Percentiles rank a stretch among this genome's conserved stretches.
These are phyloP conservation scores for Pseudofabraea citricarpa DNA, from an alignment of 2,329 filamentous ascomycete genomes.

Conservation along the genomic window DNA sequence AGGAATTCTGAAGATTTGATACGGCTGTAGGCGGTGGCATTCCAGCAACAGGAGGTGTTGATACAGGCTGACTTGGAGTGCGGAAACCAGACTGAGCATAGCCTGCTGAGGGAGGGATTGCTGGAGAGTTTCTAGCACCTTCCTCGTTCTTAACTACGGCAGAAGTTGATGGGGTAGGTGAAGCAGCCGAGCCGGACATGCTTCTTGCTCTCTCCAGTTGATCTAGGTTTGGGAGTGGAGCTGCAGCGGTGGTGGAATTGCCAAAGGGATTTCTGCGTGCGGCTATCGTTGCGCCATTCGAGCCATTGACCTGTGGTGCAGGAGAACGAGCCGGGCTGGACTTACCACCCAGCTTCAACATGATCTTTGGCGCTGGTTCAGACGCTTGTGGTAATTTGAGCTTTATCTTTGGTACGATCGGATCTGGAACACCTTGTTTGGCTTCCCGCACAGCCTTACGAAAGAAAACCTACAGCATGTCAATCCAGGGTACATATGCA, in stretches of 20 bases:
- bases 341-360: slow-evolving; percentile 59
- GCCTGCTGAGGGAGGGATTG: slow-evolving; percentile 10
- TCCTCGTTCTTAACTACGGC: slow-evolving; percentile 34
- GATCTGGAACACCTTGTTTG: slow-evolving; percentile 67
- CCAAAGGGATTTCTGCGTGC: slow-evolving; percentile 25
- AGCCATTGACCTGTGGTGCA: slow-evolving; percentile 41
- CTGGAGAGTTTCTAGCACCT: slow-evolving; percentile 23
- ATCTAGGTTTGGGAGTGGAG: slow-evolving; percentile 20
- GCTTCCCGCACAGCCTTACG: slow-evolving; percentile 64
- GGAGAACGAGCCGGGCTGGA: slow-evolving; percentile 49
- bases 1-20: slow-evolving; percentile 15
- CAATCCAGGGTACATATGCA: slow-evolving; percentile 8
- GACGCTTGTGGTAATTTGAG: slow-evolving; percentile 57
- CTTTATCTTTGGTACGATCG: slow-evolving; percentile 72
- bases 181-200: slow-evolving; percentile 24
- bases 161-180: slow-evolving; percentile 24
- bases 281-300: slow-evolving; percentile 14
- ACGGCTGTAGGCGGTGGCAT: slow-evolving; percentile 25
- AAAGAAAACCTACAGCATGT: slow-evolving; percentile 56
- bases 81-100: slow-evolving; percentile 26
- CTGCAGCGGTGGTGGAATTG: slow-evolving; percentile 14
- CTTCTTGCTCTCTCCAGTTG: slow-evolving; percentile 26
- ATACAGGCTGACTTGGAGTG: slow-evolving; percentile 34
- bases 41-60: slow-evolving; percentile 18
- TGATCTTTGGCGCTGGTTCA: slow-evolving; percentile 57